Base-by-base conservation (phyloP, 805 yeast species). In the Schwanniomyces vanrijiae region DNA sequence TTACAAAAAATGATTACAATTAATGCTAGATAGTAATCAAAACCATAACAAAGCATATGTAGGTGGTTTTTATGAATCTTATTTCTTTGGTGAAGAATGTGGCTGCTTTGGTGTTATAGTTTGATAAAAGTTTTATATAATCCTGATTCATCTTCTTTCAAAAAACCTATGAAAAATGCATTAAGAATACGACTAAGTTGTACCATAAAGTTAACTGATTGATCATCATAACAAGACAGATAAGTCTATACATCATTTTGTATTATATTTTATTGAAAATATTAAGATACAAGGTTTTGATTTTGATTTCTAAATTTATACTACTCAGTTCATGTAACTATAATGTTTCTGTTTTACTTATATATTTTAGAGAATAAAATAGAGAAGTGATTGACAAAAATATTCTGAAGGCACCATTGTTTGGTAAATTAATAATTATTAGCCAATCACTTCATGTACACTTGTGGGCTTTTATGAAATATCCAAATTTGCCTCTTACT, bases 361-460 rank as follows among this genome's bases (percentile, higher is more conserved):
- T 46, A 58, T 72, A 45, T 66, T 70, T 47, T 77, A 81, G 75
- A 65, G 80, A 59, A 52, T 80, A 18, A 58, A 70, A 45, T 78
- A 82, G 83, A 60, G 62, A 24, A 61, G 59, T 4, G 58, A 57
- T 4, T 66, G 66, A 2, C 53, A 62, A 31, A 64, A 76, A 37
- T 61, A 65, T 34, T 56, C 58, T 35, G 75, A 78, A 13, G 83
- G 82, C 3, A 71, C 77, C 3, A 56, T 78, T 33, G 80, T 78
- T 6, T 78, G 83, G 83, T 83, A 78, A 58, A 55, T 75, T 21
- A 76, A 78, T 50, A 82, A 78, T 55, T 76, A 80, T 47, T 77
- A 80, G 77, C 82, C 82, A 1, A 76, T 67, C 2, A 68, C 80
- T 1, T 65, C 75, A n/a, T 78, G 83, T 82, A 61, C 81, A 0